Evolutionary conservation across 106 monocot species (phyloP).

Genomic region (Acorus gramineus): DNA sequence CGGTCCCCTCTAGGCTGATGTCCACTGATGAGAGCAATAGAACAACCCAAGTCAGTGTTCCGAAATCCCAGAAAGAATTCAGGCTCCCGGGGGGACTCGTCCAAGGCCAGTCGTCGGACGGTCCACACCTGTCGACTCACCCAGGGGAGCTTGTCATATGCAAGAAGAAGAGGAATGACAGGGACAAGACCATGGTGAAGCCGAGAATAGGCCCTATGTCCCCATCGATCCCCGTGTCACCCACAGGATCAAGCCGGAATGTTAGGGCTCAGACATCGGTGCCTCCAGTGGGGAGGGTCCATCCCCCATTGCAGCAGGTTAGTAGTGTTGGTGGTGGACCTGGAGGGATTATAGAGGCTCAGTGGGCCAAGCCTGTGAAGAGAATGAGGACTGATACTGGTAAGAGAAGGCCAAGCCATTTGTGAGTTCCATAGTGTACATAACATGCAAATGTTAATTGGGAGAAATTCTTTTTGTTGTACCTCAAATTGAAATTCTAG

Average conservation of each 20-base stretch:
- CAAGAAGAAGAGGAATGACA: slow-evolving; percentile 93
- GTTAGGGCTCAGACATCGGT: slow-evolving; percentile 13
- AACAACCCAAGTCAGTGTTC: slow-evolving; percentile 2
- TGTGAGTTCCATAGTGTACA: slow-evolving; percentile 16
- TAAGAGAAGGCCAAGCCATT: slow-evolving; percentile 66
- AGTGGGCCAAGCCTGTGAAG: slow-evolving; percentile 93
- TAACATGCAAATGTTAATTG: no score
- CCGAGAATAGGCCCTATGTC: slow-evolving; percentile 28
- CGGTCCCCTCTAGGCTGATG: background rate
- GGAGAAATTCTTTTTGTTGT: no score
- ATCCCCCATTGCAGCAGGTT: slow-evolving; percentile 7
- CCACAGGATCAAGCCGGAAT: slow-evolving; percentile 15
- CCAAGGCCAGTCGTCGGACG: slow-evolving; percentile 8
- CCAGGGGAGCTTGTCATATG: slow-evolving; percentile 82
- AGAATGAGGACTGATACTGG: slow-evolving; percentile 77
- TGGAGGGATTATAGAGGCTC: slow-evolving; percentile 32
- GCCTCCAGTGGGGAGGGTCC: slow-evolving; percentile 12
- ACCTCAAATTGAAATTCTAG: no score
- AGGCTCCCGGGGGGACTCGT: slow-evolving; percentile 5
- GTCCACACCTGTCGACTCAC: slow-evolving; percentile 30
- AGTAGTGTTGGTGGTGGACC: slow-evolving; percentile 8
- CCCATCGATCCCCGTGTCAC: slow-evolving; percentile 20
- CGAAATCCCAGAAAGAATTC: slow-evolving; percentile 29
- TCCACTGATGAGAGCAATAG: slow-evolving; percentile 10
- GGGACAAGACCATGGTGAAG: slow-evolving; percentile 46